A percentile compares a stretch with the other conserved stretches of the same genome.
These are phyloP conservation scores for Hypoxylon sp. DNA, from an alignment of 2,329 filamentous ascomycete species.

Conservation along the genomic window DNA sequence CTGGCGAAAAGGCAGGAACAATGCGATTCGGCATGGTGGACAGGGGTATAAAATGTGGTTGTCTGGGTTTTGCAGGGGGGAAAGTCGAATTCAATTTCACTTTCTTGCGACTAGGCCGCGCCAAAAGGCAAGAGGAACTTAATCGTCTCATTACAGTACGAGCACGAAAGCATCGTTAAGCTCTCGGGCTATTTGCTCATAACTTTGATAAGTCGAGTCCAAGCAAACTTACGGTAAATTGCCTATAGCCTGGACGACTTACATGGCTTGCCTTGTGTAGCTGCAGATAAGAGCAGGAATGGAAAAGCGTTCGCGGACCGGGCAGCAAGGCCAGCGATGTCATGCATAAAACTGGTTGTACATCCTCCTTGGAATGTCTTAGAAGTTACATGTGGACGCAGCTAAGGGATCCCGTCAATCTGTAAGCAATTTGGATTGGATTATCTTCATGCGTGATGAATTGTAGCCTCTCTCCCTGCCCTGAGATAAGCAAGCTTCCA, in stretches of 20 bases:
- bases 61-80: conserved; percentile 43
- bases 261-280: conserved; percentile 1
- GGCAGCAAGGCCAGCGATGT: conserved; percentile 42
- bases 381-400: conserved; percentile 33
- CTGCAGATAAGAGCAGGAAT: conserved; percentile 7
- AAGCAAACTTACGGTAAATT: conserved; percentile 6
- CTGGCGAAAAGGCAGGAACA: conserved; percentile 45
- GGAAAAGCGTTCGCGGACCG: conserved; percentile 22
- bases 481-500: conserved; percentile 25
- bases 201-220: conserved; percentile 9
- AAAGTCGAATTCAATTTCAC: conserved; percentile 27
- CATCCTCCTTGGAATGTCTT: conserved; percentile 38
- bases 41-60: conserved; percentile 41
- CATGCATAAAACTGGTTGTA: conserved; percentile 47
- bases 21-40: conserved; percentile 36
- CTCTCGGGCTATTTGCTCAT: conserved; percentile 8
- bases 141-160: conserved; percentile 14
- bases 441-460: conserved; percentile 59
- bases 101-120: conserved; percentile 16
- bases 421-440: conserved; percentile 47
- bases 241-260: conserved; percentile 9
- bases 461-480: conserved; percentile 45
- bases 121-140: conserved; percentile 20
- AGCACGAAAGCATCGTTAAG: conserved; percentile 1
- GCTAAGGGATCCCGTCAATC: conserved; percentile 35